Evolutionary conservation across 306 rosid species (phyloP), one percentile per base, ranked within the genome.

Genomic region (Ceratonia siliqua): DNA sequence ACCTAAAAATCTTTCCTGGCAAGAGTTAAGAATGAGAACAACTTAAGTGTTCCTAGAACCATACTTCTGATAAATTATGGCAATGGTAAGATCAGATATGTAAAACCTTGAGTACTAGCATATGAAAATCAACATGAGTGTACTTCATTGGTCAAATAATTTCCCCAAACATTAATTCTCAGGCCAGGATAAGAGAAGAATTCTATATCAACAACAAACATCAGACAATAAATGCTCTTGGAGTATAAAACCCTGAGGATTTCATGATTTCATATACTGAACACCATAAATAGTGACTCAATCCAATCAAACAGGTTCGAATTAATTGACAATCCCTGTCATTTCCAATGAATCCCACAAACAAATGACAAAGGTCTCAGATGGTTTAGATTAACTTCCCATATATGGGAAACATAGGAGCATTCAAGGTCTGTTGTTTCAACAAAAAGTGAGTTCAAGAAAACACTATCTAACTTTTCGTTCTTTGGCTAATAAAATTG

Each of bases 1-100:
- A 6, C 62, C 30, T 41, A 18, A 20, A 59, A 78, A 82, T 42
- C 68, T 78, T 54, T 27, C 62, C 17, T 46, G 46, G 38, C 64
- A 56, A 30, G 14, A 32, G 56, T 50, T 55, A 35, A 42, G 43
- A 38, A 72, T 42, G 65, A 72, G 55, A 46, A 48, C 68, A 72
- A 27, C 39, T 12, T 0, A 6, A 36, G 62, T 13, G 15, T 58
- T 17, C 22, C n/a, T 46, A n/a, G 41, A 49, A 22, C 21, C 70
- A 56, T 25, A 35, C 56, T 70, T 63, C 17, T 22, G 68, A 25
- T 38, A 14, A 57, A 54, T 66, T 61, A 49, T 11, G n/a, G 22
- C 35, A 56, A 50, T 46, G 36, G 22, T 35, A 39, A 27, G 36
- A 72, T 49, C 20, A 32, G 32, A 63, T 38, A 32, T 22, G 61